Percentiles rank a stretch among this genome's conserved stretches.
phyloP scores from a whole-genome alignment of 2,329 filamentous ascomycete genomes.

The Exophiala alcalophila region DNA sequence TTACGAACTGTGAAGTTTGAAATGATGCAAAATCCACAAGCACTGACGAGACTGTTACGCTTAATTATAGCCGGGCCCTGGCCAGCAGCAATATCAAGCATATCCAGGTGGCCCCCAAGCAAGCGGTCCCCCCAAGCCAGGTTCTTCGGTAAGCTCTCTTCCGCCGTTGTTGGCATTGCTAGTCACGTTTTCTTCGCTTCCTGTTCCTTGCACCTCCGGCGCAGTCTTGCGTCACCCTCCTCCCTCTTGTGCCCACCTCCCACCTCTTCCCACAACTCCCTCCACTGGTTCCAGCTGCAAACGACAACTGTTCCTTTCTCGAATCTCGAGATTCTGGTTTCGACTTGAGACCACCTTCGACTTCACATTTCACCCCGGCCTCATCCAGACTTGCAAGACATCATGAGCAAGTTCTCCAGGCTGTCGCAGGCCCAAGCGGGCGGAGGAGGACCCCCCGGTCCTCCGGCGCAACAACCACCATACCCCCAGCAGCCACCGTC shows the following conservation, averaged over 20 bases:
- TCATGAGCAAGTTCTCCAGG: constrained; percentile 32
- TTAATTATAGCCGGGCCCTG: constrained; percentile 25
- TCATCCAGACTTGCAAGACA: constrained; percentile 4
- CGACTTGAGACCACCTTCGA: no score
- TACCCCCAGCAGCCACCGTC: constrained; percentile 32
- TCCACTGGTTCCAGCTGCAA: neutral
- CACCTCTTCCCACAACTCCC: constrained; percentile 10
- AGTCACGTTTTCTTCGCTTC: constrained; percentile 11
- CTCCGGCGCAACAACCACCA: constrained; percentile 36
- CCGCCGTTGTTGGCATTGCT: constrained; percentile 17
- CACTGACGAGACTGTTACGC: constrained; percentile 13
- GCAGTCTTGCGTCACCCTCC: constrained; percentile 22
- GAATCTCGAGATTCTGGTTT: neutral
- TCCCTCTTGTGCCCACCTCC: constrained; percentile 17
- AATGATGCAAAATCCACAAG: no score
- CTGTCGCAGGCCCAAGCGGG: constrained; percentile 15
- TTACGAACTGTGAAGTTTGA: no score
- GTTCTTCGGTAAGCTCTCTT: constrained; percentile 36
- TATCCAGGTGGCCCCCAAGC: constrained; percentile 47
- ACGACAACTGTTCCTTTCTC: constrained; percentile 31
- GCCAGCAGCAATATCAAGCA: constrained; percentile 55
- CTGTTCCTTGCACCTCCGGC: constrained; percentile 21
- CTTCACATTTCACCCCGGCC: constrained; percentile 1
- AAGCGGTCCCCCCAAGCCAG: constrained; percentile 22
- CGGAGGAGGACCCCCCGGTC: constrained; percentile 17